Conservation (phyloP, 257 asterid species). For the Solanum appendiculatum region DNA sequence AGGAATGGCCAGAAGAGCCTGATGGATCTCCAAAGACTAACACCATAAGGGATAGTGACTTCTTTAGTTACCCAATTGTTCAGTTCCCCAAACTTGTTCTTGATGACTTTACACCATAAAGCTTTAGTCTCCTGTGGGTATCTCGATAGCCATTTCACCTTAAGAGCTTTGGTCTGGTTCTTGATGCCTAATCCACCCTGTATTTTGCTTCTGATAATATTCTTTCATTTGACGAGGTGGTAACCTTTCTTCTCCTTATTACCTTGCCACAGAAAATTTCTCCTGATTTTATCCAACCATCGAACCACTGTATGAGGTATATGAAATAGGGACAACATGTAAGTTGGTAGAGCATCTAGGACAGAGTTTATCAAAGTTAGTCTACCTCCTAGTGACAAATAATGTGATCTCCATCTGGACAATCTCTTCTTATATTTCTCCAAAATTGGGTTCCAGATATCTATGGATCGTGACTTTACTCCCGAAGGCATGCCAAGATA, state of each 20-base stretch:
- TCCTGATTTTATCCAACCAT: background rate
- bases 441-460: background rate
- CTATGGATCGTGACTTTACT: background rate
- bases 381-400: background rate
- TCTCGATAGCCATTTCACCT: background rate
- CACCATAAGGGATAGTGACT: background rate
- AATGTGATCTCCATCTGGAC: background rate
- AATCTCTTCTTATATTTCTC: background rate
- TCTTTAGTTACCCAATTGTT: background rate
- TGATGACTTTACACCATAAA: background rate
- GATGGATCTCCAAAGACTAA: background rate
- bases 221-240: background rate
- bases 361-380: background rate
- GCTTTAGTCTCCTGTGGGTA: background rate
- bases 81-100: background rate
- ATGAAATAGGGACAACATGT: background rate
- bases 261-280: background rate
- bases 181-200: background rate
- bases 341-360: background rate
- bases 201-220: background rate
- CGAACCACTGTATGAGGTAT: background rate
- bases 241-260: background rate
- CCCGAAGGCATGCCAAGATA: background rate
- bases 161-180: background rate
- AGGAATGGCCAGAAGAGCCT: background rate